phyloP scores from a whole-genome alignment of 2,329 filamentous ascomycete genomes.

The Blumeriella jaapii region DNA sequence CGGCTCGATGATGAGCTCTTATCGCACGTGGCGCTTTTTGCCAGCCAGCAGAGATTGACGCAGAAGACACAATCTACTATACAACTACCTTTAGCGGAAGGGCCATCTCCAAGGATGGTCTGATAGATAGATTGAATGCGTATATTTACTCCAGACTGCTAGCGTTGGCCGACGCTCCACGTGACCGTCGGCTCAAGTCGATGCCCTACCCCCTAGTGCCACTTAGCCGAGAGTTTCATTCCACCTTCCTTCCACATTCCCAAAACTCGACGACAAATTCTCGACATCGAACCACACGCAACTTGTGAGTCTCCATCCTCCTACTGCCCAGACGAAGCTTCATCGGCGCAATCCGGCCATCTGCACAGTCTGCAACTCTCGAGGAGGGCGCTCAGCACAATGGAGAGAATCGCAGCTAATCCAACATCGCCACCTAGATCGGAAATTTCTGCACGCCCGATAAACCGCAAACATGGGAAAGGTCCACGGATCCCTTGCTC shows the following conservation, averaged over 20 bases:
- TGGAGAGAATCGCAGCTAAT: conserved; percentile 11
- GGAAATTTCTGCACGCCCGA: conserved; percentile 15
- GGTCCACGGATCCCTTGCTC: conserved; percentile 87
- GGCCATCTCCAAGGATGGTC: too few relatives aligned
- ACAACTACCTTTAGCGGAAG: too few relatives aligned
- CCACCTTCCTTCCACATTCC: not conserved
- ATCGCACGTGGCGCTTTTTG: too few relatives aligned
- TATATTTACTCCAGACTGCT: too few relatives aligned
- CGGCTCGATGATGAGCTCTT: too few relatives aligned
- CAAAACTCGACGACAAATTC: conserved; percentile 8
- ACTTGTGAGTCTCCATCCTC: conserved; percentile 11
- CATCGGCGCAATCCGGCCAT: not conserved
- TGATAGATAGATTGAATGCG: not conserved
- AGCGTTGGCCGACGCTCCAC: too few relatives aligned
- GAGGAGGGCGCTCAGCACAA: not conserved
- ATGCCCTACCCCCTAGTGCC: conserved; percentile 8
- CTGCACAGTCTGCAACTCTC: not conserved
- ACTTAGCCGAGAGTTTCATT: conserved; percentile 3
- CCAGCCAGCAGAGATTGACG: too few relatives aligned
- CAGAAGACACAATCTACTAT: too few relatives aligned
- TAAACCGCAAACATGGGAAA: conserved; percentile 65
- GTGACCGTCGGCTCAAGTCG: not conserved
- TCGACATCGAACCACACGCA: conserved; percentile 12
- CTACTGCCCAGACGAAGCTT: not conserved
- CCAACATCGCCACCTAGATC: conserved; percentile 7